phyloP scores from a whole-genome alignment of 306 rosid genomes.

The Chamaecrista fasciculata region DNA sequence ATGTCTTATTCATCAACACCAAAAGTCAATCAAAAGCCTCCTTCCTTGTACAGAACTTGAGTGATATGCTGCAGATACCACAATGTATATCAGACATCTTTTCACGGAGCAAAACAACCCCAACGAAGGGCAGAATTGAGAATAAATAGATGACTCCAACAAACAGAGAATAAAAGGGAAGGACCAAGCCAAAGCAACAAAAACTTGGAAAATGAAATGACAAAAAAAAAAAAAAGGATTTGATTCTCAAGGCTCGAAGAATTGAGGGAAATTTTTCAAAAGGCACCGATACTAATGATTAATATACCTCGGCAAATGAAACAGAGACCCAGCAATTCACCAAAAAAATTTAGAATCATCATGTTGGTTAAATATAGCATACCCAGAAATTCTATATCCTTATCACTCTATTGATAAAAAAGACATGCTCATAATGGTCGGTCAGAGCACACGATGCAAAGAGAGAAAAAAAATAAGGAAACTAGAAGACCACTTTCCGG shows the following conservation, averaged over 20 bases:
- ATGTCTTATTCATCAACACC: constrained; percentile 34
- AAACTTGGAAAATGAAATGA: constrained; percentile 4
- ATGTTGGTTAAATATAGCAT: constrained; percentile 11
- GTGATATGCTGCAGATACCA: constrained; percentile 41
- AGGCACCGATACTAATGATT: constrained; percentile 24
- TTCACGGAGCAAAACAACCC: neutral
- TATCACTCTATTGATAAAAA: constrained; percentile 10
- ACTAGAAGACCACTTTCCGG: constrained; percentile 23
- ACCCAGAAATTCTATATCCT: constrained; percentile 41
- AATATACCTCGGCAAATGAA: constrained; percentile 12
- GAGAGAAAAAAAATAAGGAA: neutral
- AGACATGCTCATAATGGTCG: neutral
- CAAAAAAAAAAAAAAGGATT: neutral
- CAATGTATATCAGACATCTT: constrained; percentile 27
- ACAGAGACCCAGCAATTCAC: constrained; percentile 21
- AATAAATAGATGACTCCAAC: neutral
- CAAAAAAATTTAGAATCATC: constrained; percentile 27
- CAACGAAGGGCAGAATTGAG: constrained; percentile 2
- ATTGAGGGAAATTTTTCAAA: constrained; percentile 25
- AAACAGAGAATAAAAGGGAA: neutral
- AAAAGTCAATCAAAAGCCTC: constrained; percentile 35
- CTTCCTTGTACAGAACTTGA: constrained; percentile 31
- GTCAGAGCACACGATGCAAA: constrained; percentile 22
- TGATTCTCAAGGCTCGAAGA: constrained; percentile 8
- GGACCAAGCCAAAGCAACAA: neutral